Conservation (phyloP, 345 rosid species). For the Passiflora organensis region DNA sequence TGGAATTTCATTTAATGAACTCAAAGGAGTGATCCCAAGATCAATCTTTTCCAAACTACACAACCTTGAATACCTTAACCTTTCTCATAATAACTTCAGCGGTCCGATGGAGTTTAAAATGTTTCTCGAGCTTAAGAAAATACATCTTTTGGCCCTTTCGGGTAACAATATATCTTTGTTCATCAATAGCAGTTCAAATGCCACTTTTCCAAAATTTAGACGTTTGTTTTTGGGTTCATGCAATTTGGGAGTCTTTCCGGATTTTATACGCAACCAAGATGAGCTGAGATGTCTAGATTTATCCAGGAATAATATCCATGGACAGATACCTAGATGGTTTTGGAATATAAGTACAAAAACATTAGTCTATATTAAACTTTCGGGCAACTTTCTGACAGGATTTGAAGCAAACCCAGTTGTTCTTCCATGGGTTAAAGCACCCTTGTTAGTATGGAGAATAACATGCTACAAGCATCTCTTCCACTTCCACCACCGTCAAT, state of each 20-base stretch:
- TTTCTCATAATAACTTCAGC: slow-evolving; percentile 20
- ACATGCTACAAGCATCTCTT: slow-evolving; percentile 9
- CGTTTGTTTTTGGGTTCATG: slow-evolving; percentile 7
- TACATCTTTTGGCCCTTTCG: slow-evolving; percentile 2
- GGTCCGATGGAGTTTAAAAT: slow-evolving; percentile 7
- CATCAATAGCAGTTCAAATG: background rate
- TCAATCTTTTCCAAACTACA: slow-evolving; percentile 12
- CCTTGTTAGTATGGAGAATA: too few species aligned
- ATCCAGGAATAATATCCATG: slow-evolving; percentile 18
- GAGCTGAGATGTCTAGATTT: background rate
- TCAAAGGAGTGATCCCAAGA: slow-evolving; percentile 21
- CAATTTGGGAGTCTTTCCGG: slow-evolving; percentile 11
- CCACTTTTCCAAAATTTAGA: slow-evolving; percentile 7
- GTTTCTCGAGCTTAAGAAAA: slow-evolving; percentile 18
- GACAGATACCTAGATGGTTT: slow-evolving; percentile 13
- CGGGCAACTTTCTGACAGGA: slow-evolving; percentile 15
- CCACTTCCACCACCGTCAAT: slow-evolving; percentile 5
- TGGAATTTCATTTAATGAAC: slow-evolving; percentile 7
- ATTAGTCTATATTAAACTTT: slow-evolving; percentile 12
- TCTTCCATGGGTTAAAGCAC: too few species aligned
- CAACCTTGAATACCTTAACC: slow-evolving; percentile 9
- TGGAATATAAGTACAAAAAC: background rate
- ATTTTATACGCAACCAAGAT: background rate
- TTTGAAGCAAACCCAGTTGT: too few species aligned
- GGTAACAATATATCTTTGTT: background rate